Conservation (phyloP, 495 filamentous ascomycete genomes). For the Emericellopsis terricola region DNA sequence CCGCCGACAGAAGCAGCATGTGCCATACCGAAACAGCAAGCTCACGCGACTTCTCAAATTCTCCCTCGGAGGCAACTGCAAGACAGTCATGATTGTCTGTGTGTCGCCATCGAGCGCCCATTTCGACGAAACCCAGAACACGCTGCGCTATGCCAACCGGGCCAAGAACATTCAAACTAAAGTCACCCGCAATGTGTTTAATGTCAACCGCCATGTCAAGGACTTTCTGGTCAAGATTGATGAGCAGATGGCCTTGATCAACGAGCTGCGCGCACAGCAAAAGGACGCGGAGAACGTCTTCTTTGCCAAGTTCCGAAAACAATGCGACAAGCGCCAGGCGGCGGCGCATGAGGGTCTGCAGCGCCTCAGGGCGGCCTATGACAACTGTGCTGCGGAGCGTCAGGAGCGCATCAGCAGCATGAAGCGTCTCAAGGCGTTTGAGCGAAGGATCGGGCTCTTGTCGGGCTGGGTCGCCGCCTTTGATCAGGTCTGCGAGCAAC, state of each 20-base stretch:
- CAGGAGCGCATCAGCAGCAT: conserved; percentile 61
- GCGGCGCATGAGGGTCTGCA: conserved; percentile 66
- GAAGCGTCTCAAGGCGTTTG: conserved; percentile 70
- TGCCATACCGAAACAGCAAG: conserved; percentile 96
- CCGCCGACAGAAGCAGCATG: conserved; percentile 76
- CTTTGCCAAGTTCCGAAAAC: conserved; percentile 79
- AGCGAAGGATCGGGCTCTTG: conserved; percentile 65
- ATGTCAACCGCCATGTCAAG: conserved; percentile 97
- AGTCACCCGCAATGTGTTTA: conserved; percentile 94
- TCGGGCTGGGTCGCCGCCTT: conserved; percentile 89
- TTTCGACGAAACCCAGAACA: conserved; percentile 98
- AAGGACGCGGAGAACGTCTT: conserved; percentile 76
- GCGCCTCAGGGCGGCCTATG: conserved; percentile 67
- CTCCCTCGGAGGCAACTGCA: conserved; percentile 92
- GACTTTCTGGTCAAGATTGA: conserved; percentile 96
- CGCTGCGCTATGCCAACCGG: conserved; percentile 88
- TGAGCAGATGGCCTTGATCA: conserved; percentile 83
- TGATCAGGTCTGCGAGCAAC: conserved; percentile 56
- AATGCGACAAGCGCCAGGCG: conserved; percentile 62
- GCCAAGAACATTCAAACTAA: conserved; percentile 99
- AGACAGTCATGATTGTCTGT: conserved; percentile 99
- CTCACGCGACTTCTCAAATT: conserved; percentile 94
- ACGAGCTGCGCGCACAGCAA: conserved; percentile 81
- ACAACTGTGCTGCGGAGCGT: conserved; percentile 61
- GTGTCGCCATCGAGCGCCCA: conserved; percentile 92